phyloP scores from a whole-genome alignment of 495 filamentous ascomycete species.

The Pseudotulostoma volvatum region DNA sequence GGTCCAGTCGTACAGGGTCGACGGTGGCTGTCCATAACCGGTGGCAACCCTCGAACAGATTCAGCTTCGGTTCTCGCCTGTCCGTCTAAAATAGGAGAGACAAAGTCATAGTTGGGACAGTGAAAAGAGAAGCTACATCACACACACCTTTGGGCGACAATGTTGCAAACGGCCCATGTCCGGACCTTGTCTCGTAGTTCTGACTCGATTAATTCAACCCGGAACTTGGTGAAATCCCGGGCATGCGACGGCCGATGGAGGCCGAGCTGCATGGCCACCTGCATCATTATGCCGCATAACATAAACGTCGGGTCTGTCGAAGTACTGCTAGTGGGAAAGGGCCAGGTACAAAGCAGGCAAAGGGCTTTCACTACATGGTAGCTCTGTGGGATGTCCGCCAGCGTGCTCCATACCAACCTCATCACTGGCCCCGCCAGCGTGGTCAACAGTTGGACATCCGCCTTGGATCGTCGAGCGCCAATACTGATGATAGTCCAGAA shows the following conservation, averaged over 20 bases:
- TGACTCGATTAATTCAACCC: conserved; percentile 67
- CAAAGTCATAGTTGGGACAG: conserved; percentile 15
- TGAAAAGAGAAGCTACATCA: conserved; percentile 1
- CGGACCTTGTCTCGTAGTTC: conserved; percentile 71
- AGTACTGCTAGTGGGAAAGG: conserved; percentile 72
- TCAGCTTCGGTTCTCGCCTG: neutral
- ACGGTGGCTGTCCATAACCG: conserved; percentile 77
- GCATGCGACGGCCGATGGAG: conserved; percentile 79
- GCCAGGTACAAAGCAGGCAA: conserved; percentile 81
- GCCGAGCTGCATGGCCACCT: conserved; percentile 78
- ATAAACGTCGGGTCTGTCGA: conserved; percentile 82
- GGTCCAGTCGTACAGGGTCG: conserved; percentile 81
- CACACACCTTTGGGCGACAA: conserved; percentile 61
- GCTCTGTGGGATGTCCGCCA: conserved; percentile 68
- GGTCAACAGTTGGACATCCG: conserved; percentile 48
- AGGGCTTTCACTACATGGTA: conserved; percentile 87
- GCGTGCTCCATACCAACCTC: conserved; percentile 62
- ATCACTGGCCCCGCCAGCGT: conserved; percentile 56
- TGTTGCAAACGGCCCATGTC: conserved; percentile 87
- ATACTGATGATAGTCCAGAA: conserved; percentile 82
- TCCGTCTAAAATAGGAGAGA: too few relatives aligned
- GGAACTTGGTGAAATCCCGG: conserved; percentile 76
- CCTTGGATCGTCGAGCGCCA: conserved; percentile 56
- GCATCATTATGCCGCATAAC: conserved; percentile 80
- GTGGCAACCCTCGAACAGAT: conserved; percentile 48